These are phyloP conservation scores for Vinca minor DNA, from an alignment of 257 asterid genomes.

Conservation along the genomic window DNA sequence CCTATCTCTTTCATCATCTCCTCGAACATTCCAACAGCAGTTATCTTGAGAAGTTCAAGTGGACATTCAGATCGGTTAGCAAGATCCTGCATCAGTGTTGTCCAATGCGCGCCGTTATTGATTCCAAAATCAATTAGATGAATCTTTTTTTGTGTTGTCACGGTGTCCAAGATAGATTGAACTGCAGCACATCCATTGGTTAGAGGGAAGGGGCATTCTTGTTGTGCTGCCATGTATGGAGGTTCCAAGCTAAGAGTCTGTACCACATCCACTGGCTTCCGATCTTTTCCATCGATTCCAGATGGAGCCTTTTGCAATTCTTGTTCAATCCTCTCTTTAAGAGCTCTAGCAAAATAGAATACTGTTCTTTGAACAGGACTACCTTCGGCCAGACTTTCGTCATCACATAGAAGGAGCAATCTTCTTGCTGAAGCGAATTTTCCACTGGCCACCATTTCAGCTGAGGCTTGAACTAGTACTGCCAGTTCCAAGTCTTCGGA, in stretches of 20 bases:
- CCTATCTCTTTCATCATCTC: slow-evolving; percentile 18
- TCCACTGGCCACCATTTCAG: slow-evolving; percentile 32
- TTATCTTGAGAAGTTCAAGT: slow-evolving; percentile 39
- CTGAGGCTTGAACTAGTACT: slow-evolving; percentile 35
- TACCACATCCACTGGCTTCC: slow-evolving; percentile 2
- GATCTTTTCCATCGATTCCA: neutral
- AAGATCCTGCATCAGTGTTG: slow-evolving; percentile 52
- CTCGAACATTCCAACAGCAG: slow-evolving; percentile 30
- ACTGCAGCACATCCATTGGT: slow-evolving; percentile 32
- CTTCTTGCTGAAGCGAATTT: slow-evolving; percentile 25
- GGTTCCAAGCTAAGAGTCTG: slow-evolving; percentile 2
- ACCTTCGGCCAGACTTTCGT: slow-evolving; percentile 19
- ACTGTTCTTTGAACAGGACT: slow-evolving; percentile 28
- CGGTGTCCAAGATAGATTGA: slow-evolving; percentile 37
- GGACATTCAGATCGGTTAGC: slow-evolving; percentile 21
- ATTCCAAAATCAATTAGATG: slow-evolving; percentile 45
- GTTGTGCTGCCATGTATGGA: slow-evolving; percentile 25
- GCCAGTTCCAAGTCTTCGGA: slow-evolving; percentile 31
- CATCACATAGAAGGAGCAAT: slow-evolving; percentile 18
- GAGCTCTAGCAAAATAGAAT: slow-evolving; percentile 30
- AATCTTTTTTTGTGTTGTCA: slow-evolving; percentile 26
- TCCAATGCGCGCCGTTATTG: slow-evolving; percentile 38
- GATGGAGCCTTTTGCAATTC: slow-evolving; percentile 12
- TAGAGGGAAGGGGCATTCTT: slow-evolving; percentile 35
- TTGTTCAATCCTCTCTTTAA: slow-evolving; percentile 16